Evolutionary conservation across 495 filamentous ascomycete genomes (phyloP).

Genomic region (Arthonia radiata): DNA sequence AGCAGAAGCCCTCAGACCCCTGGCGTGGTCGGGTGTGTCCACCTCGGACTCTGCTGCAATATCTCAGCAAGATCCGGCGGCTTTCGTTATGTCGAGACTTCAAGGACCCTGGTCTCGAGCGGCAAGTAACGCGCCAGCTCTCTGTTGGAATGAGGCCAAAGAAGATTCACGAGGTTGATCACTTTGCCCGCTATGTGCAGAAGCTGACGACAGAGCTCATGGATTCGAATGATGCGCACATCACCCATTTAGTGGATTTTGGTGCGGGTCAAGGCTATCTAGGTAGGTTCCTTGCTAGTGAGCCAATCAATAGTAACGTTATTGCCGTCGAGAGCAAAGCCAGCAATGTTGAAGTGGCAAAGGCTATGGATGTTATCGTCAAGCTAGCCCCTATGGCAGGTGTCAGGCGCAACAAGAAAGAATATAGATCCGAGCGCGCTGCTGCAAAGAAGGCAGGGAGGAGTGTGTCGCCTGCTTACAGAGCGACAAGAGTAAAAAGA

Average conservation of each 20-base stretch:
- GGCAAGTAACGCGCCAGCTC: slow-evolving; percentile 32
- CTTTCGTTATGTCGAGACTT: slow-evolving; percentile 44
- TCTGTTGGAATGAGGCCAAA: slow-evolving; percentile 87
- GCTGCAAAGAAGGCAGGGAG: too few species aligned
- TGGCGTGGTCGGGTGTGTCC: too few species aligned
- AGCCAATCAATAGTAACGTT: slow-evolving; percentile 65
- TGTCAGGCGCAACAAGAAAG: slow-evolving; percentile 51
- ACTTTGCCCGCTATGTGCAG: slow-evolving; percentile 37
- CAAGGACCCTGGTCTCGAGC: slow-evolving; percentile 11
- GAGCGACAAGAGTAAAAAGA: too few species aligned
- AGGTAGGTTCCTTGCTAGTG: slow-evolving; percentile 59
- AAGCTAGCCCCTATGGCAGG: slow-evolving; percentile 41
- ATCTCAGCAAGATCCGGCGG: slow-evolving; percentile 15
- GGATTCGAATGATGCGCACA: slow-evolving; percentile 16
- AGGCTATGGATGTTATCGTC: slow-evolving; percentile 53
- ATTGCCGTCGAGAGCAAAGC: slow-evolving; percentile 76
- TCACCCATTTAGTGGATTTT: slow-evolving; percentile 85
- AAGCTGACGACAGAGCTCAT: slow-evolving; percentile 26
- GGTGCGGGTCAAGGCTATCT: slow-evolving; percentile 93
- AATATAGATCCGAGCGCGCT: slow-evolving; percentile 26
- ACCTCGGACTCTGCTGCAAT: too few species aligned
- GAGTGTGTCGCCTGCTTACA: too few species aligned
- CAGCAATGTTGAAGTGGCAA: slow-evolving; percentile 64
- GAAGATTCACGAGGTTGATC: slow-evolving; percentile 71
- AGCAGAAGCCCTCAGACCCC: too few species aligned